Evolutionary conservation across 352 stramenopile genomes (phyloP).

Genomic region (Pythium rhizo-oryzae): DNA sequence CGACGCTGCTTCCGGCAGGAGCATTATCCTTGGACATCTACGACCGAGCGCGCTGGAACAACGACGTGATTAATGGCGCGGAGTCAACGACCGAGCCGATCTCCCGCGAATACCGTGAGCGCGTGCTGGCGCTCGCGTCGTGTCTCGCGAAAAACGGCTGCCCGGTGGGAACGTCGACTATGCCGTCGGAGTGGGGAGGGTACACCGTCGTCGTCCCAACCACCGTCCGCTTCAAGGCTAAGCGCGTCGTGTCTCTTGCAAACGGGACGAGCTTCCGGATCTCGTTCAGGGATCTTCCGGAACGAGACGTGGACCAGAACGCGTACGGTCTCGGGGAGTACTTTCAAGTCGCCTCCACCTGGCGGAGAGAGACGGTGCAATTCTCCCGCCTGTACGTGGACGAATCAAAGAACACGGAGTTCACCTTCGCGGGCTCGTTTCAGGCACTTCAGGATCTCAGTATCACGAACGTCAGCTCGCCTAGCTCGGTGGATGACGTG

Average conservation of each 20-base stretch:
- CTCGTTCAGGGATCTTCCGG: no score
- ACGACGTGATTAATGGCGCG: background rate
- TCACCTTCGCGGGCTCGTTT: background rate
- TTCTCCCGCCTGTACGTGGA: no score
- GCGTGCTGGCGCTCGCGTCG: conserved; percentile 1
- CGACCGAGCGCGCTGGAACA: conserved; percentile 4
- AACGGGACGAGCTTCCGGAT: no score
- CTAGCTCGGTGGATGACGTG: no score
- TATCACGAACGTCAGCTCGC: background rate
- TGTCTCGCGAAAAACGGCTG: conserved; percentile 12
- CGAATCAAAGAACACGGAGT: background rate
- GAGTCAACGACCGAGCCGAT: background rate
- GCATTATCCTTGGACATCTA: conserved; percentile 1
- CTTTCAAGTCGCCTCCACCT: no score
- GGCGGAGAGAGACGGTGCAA: no score
- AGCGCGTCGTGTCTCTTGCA: no score
- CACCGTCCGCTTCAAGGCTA: no score
- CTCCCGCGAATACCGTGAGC: background rate
- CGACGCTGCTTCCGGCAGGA: background rate
- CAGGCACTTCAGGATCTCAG: background rate
- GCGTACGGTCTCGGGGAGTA: no score
- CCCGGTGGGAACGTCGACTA: background rate
- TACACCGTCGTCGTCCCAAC: no score
- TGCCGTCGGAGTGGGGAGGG: no score
- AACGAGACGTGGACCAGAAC: no score